Evolutionary conservation across 1,284 basidiomycete species (phyloP), one percentile per base, ranked within the genome.

Genomic region (Marasmius fiardii): DNA sequence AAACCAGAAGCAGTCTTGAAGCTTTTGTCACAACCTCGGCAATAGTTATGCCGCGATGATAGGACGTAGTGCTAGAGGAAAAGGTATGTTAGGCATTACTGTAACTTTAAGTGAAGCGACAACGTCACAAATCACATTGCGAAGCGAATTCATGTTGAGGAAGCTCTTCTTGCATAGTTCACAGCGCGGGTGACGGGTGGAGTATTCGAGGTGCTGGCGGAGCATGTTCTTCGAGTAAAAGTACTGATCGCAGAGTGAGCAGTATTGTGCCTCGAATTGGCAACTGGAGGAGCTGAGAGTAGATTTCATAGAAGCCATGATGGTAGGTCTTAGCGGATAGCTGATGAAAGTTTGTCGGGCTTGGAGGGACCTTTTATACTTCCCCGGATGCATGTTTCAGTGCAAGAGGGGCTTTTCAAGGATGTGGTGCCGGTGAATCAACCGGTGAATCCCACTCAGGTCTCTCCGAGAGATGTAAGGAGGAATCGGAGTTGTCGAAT

Each of bases 171-270:
- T 26, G 55, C 55, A 56, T 5, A 24, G 16, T 18, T 52, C n/a
- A 24, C 55, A 56, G n/a, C 55, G 50, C 5, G 55, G 51, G 18
- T 57, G 56, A 44, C 28, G 24, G 18, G 7, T 23, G 11, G 47
- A 16, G 23, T 5, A 18, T 26, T 20, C 23, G 10, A 52, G 50
- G 34, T 47, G 37, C 21, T 57, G 51, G 21, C 48, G 52, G 14
- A 53, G 51, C 12, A 43, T 23, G 20, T 44, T n/a, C 18, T 49
- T 49, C 5, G 23, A 31, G 10, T 43, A 26, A 23, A 51, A 52
- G 31, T 57, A 50, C 8, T 49, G 16, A 31, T 57, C 52, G 28
- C 56, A 57, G 16, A 57, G 52, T 1, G 56, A 57, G 21, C 56
- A 57, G 28, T 57, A 51, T 10, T 24, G 35, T 18, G 20, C 41